Evolutionary conservation across 2,329 filamentous ascomycete species (phyloP), one percentile per base, ranked within the genome.

Genomic region (Fusarium nodosum): DNA sequence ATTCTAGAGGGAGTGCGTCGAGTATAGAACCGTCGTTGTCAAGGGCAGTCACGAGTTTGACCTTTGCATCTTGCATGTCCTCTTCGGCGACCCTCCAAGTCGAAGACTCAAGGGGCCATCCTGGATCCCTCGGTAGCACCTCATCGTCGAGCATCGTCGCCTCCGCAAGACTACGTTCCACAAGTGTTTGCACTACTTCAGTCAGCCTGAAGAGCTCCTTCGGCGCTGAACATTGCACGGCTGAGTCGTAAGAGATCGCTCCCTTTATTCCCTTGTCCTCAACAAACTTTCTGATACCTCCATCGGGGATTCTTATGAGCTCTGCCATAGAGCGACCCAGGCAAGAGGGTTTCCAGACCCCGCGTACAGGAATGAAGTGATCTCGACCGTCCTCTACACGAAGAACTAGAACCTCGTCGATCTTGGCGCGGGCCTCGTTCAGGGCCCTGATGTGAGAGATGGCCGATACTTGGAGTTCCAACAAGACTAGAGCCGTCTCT

Each of bases 391-490:
- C 88, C 13, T 89, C 86, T 7, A 99, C 92, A 1, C 94, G 90
- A 11, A 99, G 84, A 3, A 99, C 91, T 10, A 99, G 83, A 5
- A 99, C 90, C 69, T 98, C 94, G 66, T 98, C 95, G 0, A 99
- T 82, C 10, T 82, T 82, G 6, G 83, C 77, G 3, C 84, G 83
- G 18, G 87, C 88, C 56, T 91, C 85, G 71, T 98, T 98, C 38
- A 99, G 84, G 3, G 85, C 82, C 20, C 87, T 88, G 0, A 93
- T 88, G 20, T 91, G 85, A 0, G 85, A 78, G 6, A 93, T 79
- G 45, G 89, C 86, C 5, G 86, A 85, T 12, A 98, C 85, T 41
- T 89, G 85, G 1, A 92, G 82, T 38, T 90, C 88, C 1, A 99
- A 77, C 18, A 91, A 82, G 1, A 92, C 88, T 50, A 87, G 89